These are phyloP conservation scores for Phytophthora nicotianae DNA, from an alignment of 352 stramenopile genomes.

Conservation along the genomic window DNA sequence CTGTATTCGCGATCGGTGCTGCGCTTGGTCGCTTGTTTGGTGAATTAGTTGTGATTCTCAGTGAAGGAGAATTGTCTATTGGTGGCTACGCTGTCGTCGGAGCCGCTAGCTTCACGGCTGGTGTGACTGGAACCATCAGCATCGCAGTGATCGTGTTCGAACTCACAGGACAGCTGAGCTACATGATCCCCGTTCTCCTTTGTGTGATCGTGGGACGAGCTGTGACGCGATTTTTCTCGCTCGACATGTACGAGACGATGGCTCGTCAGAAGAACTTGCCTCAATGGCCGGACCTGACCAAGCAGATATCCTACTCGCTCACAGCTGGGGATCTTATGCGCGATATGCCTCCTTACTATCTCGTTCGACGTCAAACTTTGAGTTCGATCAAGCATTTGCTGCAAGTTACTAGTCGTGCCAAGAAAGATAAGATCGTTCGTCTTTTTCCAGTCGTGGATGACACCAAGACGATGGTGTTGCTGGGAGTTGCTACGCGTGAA, in stretches of 20 bases:
- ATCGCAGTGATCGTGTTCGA: slow-evolving; percentile 89
- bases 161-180: slow-evolving; percentile 90
- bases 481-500: slow-evolving; percentile 63
- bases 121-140: slow-evolving; percentile 76
- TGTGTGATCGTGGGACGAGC: slow-evolving; percentile 76
- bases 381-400: slow-evolving; percentile 54
- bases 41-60: slow-evolving; percentile 73
- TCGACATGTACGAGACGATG: slow-evolving; percentile 88
- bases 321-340: slow-evolving; percentile 78
- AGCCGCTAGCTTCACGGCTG: slow-evolving; percentile 82
- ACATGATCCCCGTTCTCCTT: slow-evolving; percentile 88
- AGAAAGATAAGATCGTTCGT: slow-evolving; percentile 42
- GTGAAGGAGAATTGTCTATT: slow-evolving; percentile 54
- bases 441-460: slow-evolving; percentile 79
- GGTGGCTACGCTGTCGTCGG: slow-evolving; percentile 84
- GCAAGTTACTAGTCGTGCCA: slow-evolving; percentile 26
- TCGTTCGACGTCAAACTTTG: slow-evolving; percentile 61
- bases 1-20: slow-evolving; percentile 91
- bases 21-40: slow-evolving; percentile 90
- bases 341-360: slow-evolving; percentile 43
- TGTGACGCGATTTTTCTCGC: slow-evolving; percentile 71
- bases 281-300: slow-evolving; percentile 79
- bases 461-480: slow-evolving; percentile 57
- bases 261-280: slow-evolving; percentile 79
- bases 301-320: slow-evolving; percentile 79